phyloP scores from a whole-genome alignment of 1,139 yeast genomes.

The Geotrichum citri-aurantii region DNA sequence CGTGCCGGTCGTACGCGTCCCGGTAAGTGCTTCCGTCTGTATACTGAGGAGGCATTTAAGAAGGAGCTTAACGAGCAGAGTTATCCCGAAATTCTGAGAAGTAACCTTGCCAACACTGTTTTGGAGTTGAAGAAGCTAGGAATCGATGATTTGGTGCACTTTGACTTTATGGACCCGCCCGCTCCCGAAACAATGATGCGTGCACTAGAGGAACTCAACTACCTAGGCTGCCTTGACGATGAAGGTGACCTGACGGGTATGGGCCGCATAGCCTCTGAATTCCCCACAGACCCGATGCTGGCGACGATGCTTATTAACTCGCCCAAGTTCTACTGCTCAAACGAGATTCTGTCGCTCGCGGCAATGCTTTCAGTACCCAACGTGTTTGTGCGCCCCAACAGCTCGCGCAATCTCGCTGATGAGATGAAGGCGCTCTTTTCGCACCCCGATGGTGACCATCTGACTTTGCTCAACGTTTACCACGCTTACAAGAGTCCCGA shows the following conservation, averaged over 20 bases:
- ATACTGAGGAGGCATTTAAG: constrained; percentile 94
- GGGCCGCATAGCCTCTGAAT: constrained; percentile 85
- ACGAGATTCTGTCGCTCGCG: constrained; percentile 81
- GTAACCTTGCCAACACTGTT: constrained; percentile 87
- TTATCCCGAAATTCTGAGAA: constrained; percentile 89
- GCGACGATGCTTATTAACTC: constrained; percentile 91
- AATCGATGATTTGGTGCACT: constrained; percentile 91
- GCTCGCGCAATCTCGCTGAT: constrained; percentile 85
- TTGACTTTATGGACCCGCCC: constrained; percentile 99
- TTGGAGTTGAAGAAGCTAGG: constrained; percentile 90
- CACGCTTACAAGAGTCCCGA: constrained; percentile 70
- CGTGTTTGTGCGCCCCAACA: constrained; percentile 89
- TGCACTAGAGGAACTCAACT: constrained; percentile 91
- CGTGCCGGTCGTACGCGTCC: constrained; percentile 99
- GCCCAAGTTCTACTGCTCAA: constrained; percentile 77
- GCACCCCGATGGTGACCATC: constrained; percentile 92
- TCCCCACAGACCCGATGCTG: constrained; percentile 93
- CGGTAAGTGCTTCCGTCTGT: constrained; percentile 92
- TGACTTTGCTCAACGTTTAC: constrained; percentile 82
- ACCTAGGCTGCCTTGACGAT: constrained; percentile 82
- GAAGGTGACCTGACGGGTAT: constrained; percentile 85
- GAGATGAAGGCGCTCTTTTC: constrained; percentile 84
- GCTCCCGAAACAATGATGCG: constrained; percentile 99
- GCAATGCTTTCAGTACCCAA: constrained; percentile 90
- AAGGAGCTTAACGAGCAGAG: constrained; percentile 92